phyloP scores from a whole-genome alignment of 148 eudicot genomes.

The Cornus florida region DNA sequence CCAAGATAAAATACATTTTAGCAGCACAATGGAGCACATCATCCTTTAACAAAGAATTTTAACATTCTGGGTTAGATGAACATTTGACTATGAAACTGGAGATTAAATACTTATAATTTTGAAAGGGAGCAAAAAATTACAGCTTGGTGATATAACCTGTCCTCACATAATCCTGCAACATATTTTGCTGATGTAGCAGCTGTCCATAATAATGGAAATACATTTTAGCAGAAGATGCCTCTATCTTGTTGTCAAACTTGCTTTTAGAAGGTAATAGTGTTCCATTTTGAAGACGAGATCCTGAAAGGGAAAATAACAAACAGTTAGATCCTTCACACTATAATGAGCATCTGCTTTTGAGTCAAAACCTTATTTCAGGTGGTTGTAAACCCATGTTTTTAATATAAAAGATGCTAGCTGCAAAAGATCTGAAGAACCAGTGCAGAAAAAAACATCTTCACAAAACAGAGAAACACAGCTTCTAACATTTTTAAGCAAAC shows the following conservation, averaged over 20 bases:
- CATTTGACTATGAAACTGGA: neutral
- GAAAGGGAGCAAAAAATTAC: conserved; percentile 5
- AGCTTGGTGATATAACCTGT: conserved; percentile 63
- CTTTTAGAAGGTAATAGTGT: conserved; percentile 46
- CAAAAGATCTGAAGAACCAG: neutral
- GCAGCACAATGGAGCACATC: neutral
- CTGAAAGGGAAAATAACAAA: conserved; percentile 34
- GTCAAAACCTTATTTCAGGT: neutral
- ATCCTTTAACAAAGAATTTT: neutral
- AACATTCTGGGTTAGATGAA: neutral
- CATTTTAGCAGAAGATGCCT: conserved; percentile 93
- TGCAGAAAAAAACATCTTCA: neutral
- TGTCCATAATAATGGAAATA: conserved; percentile 97
- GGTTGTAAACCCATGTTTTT: neutral
- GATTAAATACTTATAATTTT: neutral
- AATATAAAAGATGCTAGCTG: neutral
- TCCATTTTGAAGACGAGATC: conserved; percentile 59
- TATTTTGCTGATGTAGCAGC: conserved; percentile 93
- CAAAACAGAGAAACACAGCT: neutral
- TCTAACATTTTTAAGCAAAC: neutral
- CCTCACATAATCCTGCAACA: conserved; percentile 98
- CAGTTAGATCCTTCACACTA: conserved; percentile 8
- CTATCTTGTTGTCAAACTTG: conserved; percentile 92
- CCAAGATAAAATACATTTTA: conserved; percentile 2
- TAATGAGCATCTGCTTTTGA: neutral